Evolutionary conservation across 2,329 filamentous ascomycete genomes (phyloP), one percentile per base, ranked within the genome.

Genomic region (Microascus cirrosus): DNA sequence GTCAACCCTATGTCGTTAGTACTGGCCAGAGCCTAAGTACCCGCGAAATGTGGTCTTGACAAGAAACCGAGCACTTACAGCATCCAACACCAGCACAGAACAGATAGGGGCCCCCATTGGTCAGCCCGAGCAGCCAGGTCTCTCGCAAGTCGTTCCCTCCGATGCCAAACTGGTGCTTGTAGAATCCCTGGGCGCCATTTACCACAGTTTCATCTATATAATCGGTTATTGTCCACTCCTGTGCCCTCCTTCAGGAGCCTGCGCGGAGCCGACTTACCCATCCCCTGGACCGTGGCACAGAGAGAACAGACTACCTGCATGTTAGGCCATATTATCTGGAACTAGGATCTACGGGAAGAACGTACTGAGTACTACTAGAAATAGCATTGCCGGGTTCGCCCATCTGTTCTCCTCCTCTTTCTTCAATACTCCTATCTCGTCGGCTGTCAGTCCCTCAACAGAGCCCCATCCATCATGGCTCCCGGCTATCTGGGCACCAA

Each of bases 201-300:
- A 87, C 82, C 32, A 86, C 84, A 0, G 83, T 86, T 69, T 87
- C 82, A 67, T 87, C 57, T 58, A 12, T 13, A 51, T 32, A 8
- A 35, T 11, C 7, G 20, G 20, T 50, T 83, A 24, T 12, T 45
- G 3, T n/a, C 15, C 32, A 18, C 42, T 24, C 18, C 36, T 5
- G 18, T 25, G 13, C 50, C 50, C 6, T n/a, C 2, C 12, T 15
- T 18, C 22, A 25, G 15, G 18, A 52, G 15, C 39, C 39, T 18
- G 39, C 11, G 13, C 13, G 8, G 39, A 6, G n/a, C n/a, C n/a
- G n/a, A 22, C 59, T 58, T 58, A 60, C 59, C 61, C 82, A 86
- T 86, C 63, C 85, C 85, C 65, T 89, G 86, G 0, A 89, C 86
- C 25, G 84, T 84, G 18, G 86, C 86, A 51, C 80, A 85, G 22